A percentile compares a stretch with the other conserved stretches of the same genome.
These are phyloP conservation scores for Barbarea vulgaris DNA, from an alignment of 345 rosid genomes.

Conservation along the genomic window DNA sequence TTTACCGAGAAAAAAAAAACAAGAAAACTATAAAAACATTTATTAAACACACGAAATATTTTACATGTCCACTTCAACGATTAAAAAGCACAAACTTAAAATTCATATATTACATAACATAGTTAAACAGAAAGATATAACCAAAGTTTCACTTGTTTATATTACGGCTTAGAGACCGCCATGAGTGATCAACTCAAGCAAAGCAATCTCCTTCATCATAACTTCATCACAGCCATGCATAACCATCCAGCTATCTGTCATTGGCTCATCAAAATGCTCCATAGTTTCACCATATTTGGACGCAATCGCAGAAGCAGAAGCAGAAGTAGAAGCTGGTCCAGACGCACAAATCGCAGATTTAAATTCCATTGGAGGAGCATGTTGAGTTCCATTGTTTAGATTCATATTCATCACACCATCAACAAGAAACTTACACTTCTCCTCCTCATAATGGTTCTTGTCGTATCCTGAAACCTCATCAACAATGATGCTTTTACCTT, in stretches of 20 bases:
- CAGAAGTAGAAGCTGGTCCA: conserved; percentile 26
- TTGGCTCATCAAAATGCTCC: conserved; percentile 24
- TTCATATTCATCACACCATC: conserved; percentile 31
- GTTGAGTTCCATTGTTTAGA: not conserved
- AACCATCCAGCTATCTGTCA: conserved; percentile 42
- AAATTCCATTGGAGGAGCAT: not conserved
- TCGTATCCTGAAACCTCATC: not conserved
- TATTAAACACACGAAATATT: not conserved
- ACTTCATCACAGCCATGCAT: conserved; percentile 45
- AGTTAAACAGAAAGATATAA: conserved; percentile 5
- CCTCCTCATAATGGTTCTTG: not conserved
- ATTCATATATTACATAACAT: conserved; percentile 5
- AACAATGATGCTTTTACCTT: conserved; percentile 10
- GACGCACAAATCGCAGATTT: conserved; percentile 4
- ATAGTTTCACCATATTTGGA: conserved; percentile 20
- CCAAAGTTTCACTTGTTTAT: not conserved
- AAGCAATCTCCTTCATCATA: conserved; percentile 40
- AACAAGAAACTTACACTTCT: conserved; percentile 2
- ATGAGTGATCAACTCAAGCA: conserved; percentile 32
- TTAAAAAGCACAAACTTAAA: not conserved
- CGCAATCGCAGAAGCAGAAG: not conserved
- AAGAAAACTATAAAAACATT: not conserved
- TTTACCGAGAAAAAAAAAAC: not conserved
- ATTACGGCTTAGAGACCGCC: conserved; percentile 17
- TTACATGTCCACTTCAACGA: not conserved